Evolutionary conservation across 345 rosid species (phyloP).

Genomic region (Dipteronia sinensis): DNA sequence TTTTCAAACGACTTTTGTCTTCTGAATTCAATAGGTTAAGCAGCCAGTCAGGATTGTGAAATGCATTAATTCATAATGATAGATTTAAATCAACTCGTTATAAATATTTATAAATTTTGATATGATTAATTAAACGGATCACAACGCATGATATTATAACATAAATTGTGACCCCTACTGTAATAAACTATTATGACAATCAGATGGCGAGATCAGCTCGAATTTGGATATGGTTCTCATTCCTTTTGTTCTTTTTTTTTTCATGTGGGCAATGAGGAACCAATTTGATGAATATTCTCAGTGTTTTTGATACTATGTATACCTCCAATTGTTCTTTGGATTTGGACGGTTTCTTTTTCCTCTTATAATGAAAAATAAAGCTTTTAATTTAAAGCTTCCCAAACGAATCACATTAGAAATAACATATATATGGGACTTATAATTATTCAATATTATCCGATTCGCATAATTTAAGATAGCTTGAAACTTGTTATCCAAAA

Average conservation of each 20-base stretch:
- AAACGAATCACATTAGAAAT: constrained; percentile 3
- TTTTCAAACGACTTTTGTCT: too few relatives aligned
- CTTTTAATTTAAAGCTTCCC: background rate
- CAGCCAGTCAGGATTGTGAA: too few relatives aligned
- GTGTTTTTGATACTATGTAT: constrained; percentile 8
- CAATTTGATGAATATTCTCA: constrained; percentile 25
- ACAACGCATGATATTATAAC: too few relatives aligned
- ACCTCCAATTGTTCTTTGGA: constrained; percentile 13
- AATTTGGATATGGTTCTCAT: constrained; percentile 19
- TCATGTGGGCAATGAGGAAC: background rate
- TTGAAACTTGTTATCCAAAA: background rate
- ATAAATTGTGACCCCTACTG: too few relatives aligned
- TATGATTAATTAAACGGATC: too few relatives aligned
- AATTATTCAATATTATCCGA: constrained; percentile 5
- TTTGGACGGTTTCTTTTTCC: constrained; percentile 41
- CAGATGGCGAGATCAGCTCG: constrained; percentile 22
- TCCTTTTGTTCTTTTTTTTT: background rate
- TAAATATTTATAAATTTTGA: too few relatives aligned
- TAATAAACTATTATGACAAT: too few relatives aligned
- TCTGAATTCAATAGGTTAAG: too few relatives aligned
- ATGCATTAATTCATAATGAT: too few relatives aligned
- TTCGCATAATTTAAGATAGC: constrained; percentile 19
- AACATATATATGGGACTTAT: background rate
- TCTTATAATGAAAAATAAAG: background rate
- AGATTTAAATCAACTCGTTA: too few relatives aligned